Base-by-base conservation (phyloP, 139 green algal species). In the Edaphochlamys debaryana region DNA sequence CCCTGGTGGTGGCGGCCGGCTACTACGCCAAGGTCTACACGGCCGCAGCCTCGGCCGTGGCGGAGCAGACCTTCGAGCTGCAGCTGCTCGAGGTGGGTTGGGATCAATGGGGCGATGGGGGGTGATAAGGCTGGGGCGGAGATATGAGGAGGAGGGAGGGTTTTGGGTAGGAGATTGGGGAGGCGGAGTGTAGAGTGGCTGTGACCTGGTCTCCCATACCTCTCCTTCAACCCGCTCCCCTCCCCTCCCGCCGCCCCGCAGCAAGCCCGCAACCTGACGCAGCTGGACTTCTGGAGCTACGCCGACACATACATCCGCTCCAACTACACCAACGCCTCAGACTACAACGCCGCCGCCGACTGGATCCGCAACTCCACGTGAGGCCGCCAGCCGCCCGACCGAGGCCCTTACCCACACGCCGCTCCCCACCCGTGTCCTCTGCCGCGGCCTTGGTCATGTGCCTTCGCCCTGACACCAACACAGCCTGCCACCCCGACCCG, bases 61-160 rank as follows among this genome's bases (percentile, higher is more conserved):
- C 91, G 45, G 90, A 94, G 84, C 90, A 93, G 77, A 71, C 81
- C 7, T 88, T 79, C 27, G 92, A 94, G 81, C 67, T 90, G n/a
- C 22, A 13, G 8, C 79, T 92, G 79, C 79, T 94, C 20, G 74
- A 88, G 56, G 87, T 83, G 29, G 38, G 56, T 58, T 2, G 32
- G 63, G 2, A 27, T 42, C 29, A 67, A 38, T 37, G 60, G 9
- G 19, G 30, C n/a, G n/a, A n/a, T n/a, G n/a, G n/a, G n/a, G n/a
- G n/a, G n/a, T n/a, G n/a, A n/a, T n/a, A n/a, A 15, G 32, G 42
- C 38, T 20, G 40, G 40, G 22, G 5, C 38, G 15, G 29, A 22
- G 38, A 23, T 4, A 22, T 27, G 19, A 38, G 37, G 37, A 34
- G 4, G 29, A 7, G 27, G 22, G 20, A 36, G 68, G 38, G 42